Base-by-base conservation (phyloP, 2,329 filamentous ascomycete genomes). In the Colletotrichum graminicola region DNA sequence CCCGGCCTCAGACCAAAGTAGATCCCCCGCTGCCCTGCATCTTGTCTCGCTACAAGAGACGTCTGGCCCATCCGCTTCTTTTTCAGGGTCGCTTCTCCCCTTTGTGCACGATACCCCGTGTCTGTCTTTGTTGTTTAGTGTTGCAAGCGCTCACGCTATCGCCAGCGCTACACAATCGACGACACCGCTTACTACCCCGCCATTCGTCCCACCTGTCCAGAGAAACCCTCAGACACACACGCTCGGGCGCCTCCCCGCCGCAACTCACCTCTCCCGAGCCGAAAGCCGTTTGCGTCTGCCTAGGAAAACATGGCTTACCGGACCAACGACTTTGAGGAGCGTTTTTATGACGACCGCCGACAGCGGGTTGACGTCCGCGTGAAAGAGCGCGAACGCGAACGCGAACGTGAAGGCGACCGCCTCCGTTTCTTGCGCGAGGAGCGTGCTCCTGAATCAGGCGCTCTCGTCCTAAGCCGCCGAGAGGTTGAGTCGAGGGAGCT, bases 401-500 rank as follows among this genome's bases (percentile, higher is more conserved):
- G 80, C 55, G 83, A 84, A n/a, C 77, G 79, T n/a, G 78, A 81
- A 54, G 77, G 61, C 32, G 70, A 73, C 63, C 73, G 75, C 39
- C 72, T 81, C 66, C 83, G 85, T 52, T 89, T 89, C 75, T 78
- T 89, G 69, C 84, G 86, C 61, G 84, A 88, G 2, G 86, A 88
- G 51, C 78, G 74, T 36, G 82, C 86, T 66, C 70, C 78, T 34
- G 87, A 89, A 69, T 79, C 83, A 34, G 87, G 87, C 3, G 82
- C 84, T 47, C 78, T 90, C 76, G 87, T 90, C 23, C 82, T 90
- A 59, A 85, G 88, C 62, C 81, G 86, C 74, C 84, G 87, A 56
- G 87, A 89, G 67, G 82, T 89, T 62, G 88, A 89, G 80, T 87
- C 85, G 0, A 76, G 87, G 71, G 87, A 89, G 77, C 80, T 82